These are phyloP conservation scores for Mycena polygramma DNA, from an alignment of 768 basidiomycete species.

Conservation along the genomic window DNA sequence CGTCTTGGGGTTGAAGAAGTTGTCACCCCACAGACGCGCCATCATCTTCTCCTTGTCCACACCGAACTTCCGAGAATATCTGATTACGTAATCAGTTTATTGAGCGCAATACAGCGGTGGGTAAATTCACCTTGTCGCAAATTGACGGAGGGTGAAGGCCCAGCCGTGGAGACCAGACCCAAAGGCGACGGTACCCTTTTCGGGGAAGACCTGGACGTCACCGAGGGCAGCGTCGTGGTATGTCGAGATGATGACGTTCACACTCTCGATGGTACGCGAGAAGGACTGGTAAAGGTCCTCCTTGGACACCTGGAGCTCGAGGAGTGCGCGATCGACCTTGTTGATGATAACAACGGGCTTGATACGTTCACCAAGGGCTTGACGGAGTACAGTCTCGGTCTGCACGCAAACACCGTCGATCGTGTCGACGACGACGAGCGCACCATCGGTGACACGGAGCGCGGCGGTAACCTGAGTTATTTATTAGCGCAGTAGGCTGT, in stretches of 20 bases:
- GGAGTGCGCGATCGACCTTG: constrained; percentile 99
- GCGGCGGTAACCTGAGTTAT: constrained; percentile 92
- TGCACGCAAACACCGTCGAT: constrained; percentile 99
- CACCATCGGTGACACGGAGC: constrained; percentile 99
- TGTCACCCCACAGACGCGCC: constrained; percentile 78
- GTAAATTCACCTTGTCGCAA: no score
- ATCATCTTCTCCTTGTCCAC: constrained; percentile 99
- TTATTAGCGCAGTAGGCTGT: no score
- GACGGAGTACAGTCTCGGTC: constrained; percentile 99
- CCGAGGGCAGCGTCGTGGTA: constrained; percentile 97
- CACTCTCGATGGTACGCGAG: constrained; percentile 95
- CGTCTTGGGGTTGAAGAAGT: constrained; percentile 97
- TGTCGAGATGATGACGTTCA: constrained; percentile 98
- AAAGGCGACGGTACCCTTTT: constrained; percentile 98
- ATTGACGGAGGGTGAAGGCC: constrained; percentile 99
- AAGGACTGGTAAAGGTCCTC: constrained; percentile 98
- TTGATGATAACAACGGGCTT: constrained; percentile 99
- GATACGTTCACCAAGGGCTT: constrained; percentile 97
- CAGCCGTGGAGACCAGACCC: constrained; percentile 99
- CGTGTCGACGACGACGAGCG: constrained; percentile 99
- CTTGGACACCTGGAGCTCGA: constrained; percentile 97
- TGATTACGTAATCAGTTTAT: no score
- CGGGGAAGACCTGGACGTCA: constrained; percentile 99
- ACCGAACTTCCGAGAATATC: no score
- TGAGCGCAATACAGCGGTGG: no score